These are phyloP conservation scores for Eucalyptus paniculata DNA, from an alignment of 345 rosid genomes.

Conservation along the genomic window DNA sequence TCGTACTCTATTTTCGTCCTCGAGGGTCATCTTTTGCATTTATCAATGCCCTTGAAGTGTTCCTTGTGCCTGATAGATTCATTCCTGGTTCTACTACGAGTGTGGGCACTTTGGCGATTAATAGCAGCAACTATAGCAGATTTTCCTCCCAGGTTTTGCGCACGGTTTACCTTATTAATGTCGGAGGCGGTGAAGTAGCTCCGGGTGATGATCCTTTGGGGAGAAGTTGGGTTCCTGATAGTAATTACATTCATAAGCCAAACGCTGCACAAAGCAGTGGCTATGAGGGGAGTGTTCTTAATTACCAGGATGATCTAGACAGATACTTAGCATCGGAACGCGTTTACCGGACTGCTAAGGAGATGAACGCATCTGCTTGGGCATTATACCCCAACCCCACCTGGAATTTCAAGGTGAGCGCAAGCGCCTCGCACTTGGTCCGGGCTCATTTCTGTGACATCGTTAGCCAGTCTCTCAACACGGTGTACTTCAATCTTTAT, in stretches of 20 bases:
- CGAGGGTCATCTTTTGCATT: slow-evolving; percentile 28
- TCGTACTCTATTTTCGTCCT: slow-evolving; percentile 26
- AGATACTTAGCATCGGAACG: neutral
- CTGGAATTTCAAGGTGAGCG: slow-evolving; percentile 31
- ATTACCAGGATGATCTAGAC: neutral
- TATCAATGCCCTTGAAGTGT: slow-evolving; percentile 58
- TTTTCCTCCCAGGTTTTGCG: slow-evolving; percentile 7
- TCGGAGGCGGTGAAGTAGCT: slow-evolving; percentile 15
- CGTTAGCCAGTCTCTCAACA: neutral
- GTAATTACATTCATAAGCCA: neutral
- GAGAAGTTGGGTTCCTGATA: slow-evolving; percentile 35
- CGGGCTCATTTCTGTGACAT: slow-evolving; percentile 53
- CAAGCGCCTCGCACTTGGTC: slow-evolving; percentile 19
- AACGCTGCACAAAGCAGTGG: neutral
- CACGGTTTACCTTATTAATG: slow-evolving; percentile 23
- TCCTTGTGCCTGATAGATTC: slow-evolving; percentile 20
- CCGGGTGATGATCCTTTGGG: slow-evolving; percentile 9
- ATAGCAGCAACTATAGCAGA: neutral
- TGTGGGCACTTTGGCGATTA: neutral
- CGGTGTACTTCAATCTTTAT: slow-evolving; percentile 12
- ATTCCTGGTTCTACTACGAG: neutral
- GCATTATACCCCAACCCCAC: neutral
- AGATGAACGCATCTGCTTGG: neutral
- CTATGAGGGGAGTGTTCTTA: fast-evolving
- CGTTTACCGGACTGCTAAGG: slow-evolving; percentile 31